phyloP scores from a whole-genome alignment of 2,329 filamentous ascomycete species.

The Penicillium occitanis region DNA sequence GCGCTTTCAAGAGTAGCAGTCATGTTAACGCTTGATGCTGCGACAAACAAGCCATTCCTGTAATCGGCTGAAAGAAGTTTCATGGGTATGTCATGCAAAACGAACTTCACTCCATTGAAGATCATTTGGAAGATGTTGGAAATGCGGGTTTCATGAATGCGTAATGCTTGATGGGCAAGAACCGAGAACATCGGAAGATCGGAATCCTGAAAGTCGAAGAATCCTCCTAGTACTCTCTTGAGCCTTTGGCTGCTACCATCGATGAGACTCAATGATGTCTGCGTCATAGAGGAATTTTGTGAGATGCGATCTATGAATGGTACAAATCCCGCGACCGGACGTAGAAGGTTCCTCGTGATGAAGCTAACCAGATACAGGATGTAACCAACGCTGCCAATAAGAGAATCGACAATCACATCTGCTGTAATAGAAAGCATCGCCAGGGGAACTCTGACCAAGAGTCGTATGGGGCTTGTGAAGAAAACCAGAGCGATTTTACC shows the following conservation, averaged over 20 bases:
- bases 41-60: constrained; percentile 26
- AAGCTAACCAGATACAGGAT: constrained; percentile 43
- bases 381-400: constrained; percentile 63
- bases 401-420: constrained; percentile 76
- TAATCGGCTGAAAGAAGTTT: constrained; percentile 32
- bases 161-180: constrained; percentile 69
- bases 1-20: constrained; percentile 24
- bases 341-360: constrained; percentile 34
- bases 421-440: constrained; percentile 69
- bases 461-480: constrained; percentile 71
- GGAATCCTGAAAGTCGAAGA: constrained; percentile 48
- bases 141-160: constrained; percentile 59
- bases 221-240: constrained; percentile 38
- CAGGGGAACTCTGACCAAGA: constrained; percentile 67
- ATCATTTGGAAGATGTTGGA: constrained; percentile 42
- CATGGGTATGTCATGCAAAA: constrained; percentile 41
- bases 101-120: constrained; percentile 44
- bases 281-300: constrained; percentile 38
- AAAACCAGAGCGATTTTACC: constrained; percentile 81
- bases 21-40: constrained; percentile 25
- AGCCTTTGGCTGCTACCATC: constrained; percentile 43
- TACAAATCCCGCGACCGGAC: constrained; percentile 37
- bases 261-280: constrained; percentile 44
- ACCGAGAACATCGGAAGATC: constrained; percentile 77
- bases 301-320: constrained; percentile 39